These are phyloP conservation scores for Paraconiothyrium sp. DNA, from an alignment of 2,329 filamentous ascomycete species.

Conservation along the genomic window DNA sequence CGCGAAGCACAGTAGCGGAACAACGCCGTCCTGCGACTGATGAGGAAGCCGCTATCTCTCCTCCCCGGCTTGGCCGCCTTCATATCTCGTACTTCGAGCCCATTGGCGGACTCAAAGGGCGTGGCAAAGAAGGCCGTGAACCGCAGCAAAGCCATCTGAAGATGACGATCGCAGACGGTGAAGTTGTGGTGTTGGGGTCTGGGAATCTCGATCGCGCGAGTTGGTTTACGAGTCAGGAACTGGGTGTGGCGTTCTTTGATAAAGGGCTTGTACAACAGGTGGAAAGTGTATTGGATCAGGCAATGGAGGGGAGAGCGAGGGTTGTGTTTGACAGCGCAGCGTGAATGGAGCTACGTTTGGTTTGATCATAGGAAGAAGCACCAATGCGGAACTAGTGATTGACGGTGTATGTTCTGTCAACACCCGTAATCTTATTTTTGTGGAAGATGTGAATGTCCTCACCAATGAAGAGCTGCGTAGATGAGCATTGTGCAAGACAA, in stretches of 20 bases:
- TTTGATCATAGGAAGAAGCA: too few relatives aligned
- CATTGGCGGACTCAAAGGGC: constrained; percentile 32
- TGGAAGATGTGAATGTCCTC: too few relatives aligned
- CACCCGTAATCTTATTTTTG: too few relatives aligned
- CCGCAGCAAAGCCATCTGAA: constrained; percentile 82
- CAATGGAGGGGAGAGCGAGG: constrained; percentile 35
- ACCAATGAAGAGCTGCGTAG: too few relatives aligned
- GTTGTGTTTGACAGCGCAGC: constrained; percentile 36
- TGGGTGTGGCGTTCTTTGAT: constrained; percentile 70
- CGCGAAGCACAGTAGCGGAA: not conserved
- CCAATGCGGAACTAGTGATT: too few relatives aligned
- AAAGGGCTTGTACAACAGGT: constrained; percentile 50
- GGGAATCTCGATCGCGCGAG: constrained; percentile 87
- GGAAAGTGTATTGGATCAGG: constrained; percentile 29
- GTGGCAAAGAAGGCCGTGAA: constrained; percentile 55
- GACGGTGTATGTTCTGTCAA: too few relatives aligned
- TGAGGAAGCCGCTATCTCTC: constrained; percentile 42
- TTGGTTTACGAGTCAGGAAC: constrained; percentile 87
- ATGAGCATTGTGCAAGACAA: too few relatives aligned
- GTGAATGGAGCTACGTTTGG: too few relatives aligned
- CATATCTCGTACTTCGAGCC: constrained; percentile 67
- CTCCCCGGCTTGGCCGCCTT: constrained; percentile 57
- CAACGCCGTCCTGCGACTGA: constrained; percentile 22
- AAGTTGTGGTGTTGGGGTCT: constrained; percentile 75
- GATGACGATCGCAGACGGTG: constrained; percentile 75